Evolutionary conservation across 345 rosid species (phyloP), one percentile per base, ranked within the genome.

Genomic region (Eucalyptus globulus): DNA sequence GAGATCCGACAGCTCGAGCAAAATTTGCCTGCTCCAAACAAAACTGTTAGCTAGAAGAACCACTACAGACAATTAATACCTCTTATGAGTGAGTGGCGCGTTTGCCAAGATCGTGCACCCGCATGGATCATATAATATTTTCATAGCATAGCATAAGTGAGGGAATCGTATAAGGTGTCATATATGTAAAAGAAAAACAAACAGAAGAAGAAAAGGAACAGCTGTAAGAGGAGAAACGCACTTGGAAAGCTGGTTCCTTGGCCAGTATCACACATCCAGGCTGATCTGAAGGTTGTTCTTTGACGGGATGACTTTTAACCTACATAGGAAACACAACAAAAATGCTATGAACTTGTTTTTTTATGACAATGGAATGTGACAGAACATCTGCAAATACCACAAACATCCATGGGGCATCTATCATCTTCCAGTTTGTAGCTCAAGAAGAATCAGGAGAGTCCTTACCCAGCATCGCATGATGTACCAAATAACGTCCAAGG

Each of bases 401-500:
- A 15, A 65, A 15, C 54, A 14, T 86, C 87, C 53, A 15, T 47
- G 24, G 58, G 56, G 54, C 49, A 49, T 29, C 60, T 21, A 86
- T 53, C 21, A 37, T 29, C 40, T 34, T 67, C 80, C 80, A 15
- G 80, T 67, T 67, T 31, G 40, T 31, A 67, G 40, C 40, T 9
- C 37, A 62, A 60, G 50, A 53, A 31, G 51, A 56, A 50, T 45
- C 72, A 49, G 88, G 89, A 90, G 86, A 50, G 13, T 88, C 87
- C 93, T 93, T 94, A 98, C 99, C 99, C 99, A 98, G 94, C 99
- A 96, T 69, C 99, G 98, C 99, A 97, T 97, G 87, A 97, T 98
- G 93, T 98, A 99, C 99, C 99, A 98, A 87, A 98, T 96, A 88
- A 97, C 95, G 87, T 94, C 96, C 99, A 98, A 97, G n/a, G 99